Base-by-base conservation (phyloP, 352 stramenopile genomes). In the Salisapilia sapeloensis region DNA sequence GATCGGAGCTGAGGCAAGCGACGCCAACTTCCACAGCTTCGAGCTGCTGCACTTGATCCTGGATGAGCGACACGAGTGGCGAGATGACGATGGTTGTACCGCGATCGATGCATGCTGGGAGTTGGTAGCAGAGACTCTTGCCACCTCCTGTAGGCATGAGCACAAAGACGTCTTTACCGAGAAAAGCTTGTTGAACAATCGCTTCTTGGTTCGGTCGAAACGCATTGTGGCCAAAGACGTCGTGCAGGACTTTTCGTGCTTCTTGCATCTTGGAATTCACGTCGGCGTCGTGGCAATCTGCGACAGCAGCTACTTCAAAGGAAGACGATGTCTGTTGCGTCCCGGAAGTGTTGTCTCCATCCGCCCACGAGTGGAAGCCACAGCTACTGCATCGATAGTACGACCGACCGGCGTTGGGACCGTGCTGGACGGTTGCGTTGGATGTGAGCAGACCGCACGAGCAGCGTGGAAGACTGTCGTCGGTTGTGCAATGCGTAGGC, bases 131-230 rank as follows among this genome's bases (percentile, higher is more conserved):
- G 2, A 99, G 54, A 33, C 72, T 96, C 53, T 99, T 99, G 12
- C 96, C 96, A 29, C 95, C 95, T 24, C 96, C 95, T 10, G 95
- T 99, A 7, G 94, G 95, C 93, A 99, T 99, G 7, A 99, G 59
- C 8, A 98, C 91, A 48, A 99, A 99, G 13, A 97, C 86, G 56
- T 99, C 96, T 13, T 67, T 57, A 7, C 82, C 63, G 30, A 59
- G 50, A 45, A 99, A 85, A 16, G 90, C 71, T 33, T 90, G 71
- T 59, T 94, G 64, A 30, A 99, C 85, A 29, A 97, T 80, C 20
- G 92, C 64, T 33, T 96, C 65, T 66, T 99, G 95, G 33, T 94
- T 94, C 9, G 71, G 61, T 21, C 94, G 86, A 57, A 98, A 99
- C 4, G 66, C 63, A 27, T 79, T 74, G 69, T 99, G 94, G 14